Evolutionary conservation across 306 rosid species (phyloP), one percentile per base, ranked within the genome.

Genomic region (Quercus variabilis): DNA sequence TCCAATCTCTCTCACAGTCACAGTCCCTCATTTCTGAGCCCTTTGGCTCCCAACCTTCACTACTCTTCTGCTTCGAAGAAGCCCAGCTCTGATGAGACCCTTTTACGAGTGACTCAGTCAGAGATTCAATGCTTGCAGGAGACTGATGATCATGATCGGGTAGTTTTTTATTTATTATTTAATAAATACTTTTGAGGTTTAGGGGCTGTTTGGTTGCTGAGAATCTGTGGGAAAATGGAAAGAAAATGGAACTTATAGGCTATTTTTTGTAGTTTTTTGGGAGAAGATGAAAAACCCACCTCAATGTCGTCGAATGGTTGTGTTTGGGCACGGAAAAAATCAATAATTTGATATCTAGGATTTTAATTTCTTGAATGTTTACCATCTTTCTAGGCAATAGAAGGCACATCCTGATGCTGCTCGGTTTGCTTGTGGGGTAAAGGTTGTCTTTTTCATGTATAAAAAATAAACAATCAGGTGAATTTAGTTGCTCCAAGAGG

Each of bases 41-140:
- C 73, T 65, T 64, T 71, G 5, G 74, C 71, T 46, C 90, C 86
- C 1, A 76, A 55, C 75, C 79, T 73, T 69, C 88, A 80, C 20
- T 88, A 73, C 79, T 93, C 94, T 7, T 87, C 95, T 13, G 81
- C 86, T 80, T 49, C 75, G 52, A 83, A 85, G 83, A 85, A 76
- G 3, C 80, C 86, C 26, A 76, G 78, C 41, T 79, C 93, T 9
- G 96, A 89, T 25, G 93, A 92, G 49, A 81, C 81, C 69, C 90
- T 95, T 3, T 46, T 89, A 73, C 87, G 90, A 8, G 86, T 89
- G 60, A 85, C 89, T 62, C 89, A 93, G 4, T 86, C 88, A 1
- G 97, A 95, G 85, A 93, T 95, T 52, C 20, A 74, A 49, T 88
- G 86, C 59, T 92, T 97, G 14, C 52, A 76, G 69, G 97, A 91